Evolutionary conservation across 164 flowering plant species (phyloP).

Genomic region (Dillenia turbinata): DNA sequence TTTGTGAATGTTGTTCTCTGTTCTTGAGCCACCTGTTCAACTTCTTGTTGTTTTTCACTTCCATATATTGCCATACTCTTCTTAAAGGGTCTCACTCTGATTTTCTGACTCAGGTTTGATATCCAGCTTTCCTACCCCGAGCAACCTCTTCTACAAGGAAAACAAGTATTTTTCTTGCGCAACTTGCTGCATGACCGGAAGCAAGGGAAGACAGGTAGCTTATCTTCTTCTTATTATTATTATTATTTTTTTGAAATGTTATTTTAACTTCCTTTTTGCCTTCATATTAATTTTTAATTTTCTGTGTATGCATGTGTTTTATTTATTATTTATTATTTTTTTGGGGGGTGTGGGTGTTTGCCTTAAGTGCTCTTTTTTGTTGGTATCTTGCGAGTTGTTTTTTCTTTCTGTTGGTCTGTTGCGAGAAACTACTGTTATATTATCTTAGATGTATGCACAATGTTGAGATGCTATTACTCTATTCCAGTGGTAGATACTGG

Average conservation of each 20-base stretch:
- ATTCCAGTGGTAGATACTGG: no score
- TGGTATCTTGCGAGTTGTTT: no score
- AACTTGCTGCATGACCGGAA: constrained; percentile 62
- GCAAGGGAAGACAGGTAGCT: constrained; percentile 45
- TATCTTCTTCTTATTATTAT: neutral
- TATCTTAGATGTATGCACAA: no score
- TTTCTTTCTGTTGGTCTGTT: no score
- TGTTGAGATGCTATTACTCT: no score
- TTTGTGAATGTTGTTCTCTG: no score
- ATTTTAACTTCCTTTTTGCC: neutral
- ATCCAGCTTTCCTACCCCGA: constrained; percentile 58
- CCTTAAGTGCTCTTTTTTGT: no score
- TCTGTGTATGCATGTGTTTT: no score
- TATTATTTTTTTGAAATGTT: neutral
- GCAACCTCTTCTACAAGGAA: constrained; percentile 75
- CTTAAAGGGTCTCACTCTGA: constrained; percentile 2
- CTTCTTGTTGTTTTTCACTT: neutral
- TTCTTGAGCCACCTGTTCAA: no score
- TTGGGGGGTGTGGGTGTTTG: no score
- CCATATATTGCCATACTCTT: neutral
- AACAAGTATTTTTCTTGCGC: constrained; percentile 49
- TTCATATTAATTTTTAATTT: neutral
- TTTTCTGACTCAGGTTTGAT: constrained; percentile 38
- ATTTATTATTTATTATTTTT: neutral
- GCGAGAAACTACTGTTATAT: no score